Evolutionary conservation across 2,329 filamentous ascomycete genomes (phyloP), one percentile per base, ranked within the genome.

Genomic region (Xenosphaeropsis pyriputrescens): DNA sequence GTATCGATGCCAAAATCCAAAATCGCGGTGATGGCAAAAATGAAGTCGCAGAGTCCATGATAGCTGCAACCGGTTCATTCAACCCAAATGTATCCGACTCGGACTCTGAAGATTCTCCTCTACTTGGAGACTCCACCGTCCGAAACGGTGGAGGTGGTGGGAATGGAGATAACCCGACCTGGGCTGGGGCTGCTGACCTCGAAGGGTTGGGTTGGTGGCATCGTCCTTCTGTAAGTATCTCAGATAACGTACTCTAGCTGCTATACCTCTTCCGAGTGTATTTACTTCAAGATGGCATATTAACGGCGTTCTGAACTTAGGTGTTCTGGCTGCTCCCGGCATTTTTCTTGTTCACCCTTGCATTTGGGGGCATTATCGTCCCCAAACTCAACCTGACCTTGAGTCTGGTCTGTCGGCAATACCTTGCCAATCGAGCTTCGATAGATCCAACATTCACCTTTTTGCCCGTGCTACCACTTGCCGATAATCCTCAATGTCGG

Each of bases 331-430:
- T 96, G 4, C 57, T 96, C 6, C 74, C 72, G 0, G 83, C 86
- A 1, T 91, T 88, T 57, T 67, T 82, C 39, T 59, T 94, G 33
- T 89, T 85, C 53, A 85, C 85, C 0, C 64, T 93, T 38, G 86
- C 88, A 0, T 89, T 91, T 57, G 91, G 89, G 22, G 85, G 85
- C 40, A 72, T 84, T 6, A 65, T 91, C 6, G 84, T 95, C 7
- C 88, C 89, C 8, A 91, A 82, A 56, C 67, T 94, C 44, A 93
- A 94, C 52, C 62, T 95, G 59, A 85, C 93, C 44, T 68, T 93
- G 43, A 71, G 79, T 41, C 67, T 98, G 18, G 74, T 96, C 37
- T 98, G 91, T 57, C 73, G 76, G 44, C 70, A 82, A 43, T 93
- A 94, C 57, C 80, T 91, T 46, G 69, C 77, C 17, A 80, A 93